Evolutionary conservation across 805 yeast genomes (phyloP), one percentile per base, ranked within the genome.

Genomic region (Teunomyces kruisii): DNA sequence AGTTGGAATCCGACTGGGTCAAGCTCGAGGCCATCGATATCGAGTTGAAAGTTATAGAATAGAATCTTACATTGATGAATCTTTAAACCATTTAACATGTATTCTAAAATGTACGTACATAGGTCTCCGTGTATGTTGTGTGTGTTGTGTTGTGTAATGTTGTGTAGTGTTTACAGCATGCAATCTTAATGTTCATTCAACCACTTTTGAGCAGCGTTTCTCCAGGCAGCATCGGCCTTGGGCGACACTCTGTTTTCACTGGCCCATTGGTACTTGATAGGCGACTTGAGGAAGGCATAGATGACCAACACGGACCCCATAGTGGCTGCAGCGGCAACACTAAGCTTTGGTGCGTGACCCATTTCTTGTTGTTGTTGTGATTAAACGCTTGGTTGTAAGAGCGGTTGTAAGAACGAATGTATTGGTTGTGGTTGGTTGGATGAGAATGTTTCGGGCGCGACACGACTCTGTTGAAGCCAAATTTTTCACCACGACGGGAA

Each of bases 1-100:
- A 94, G 57, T 67, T 91, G 13, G 98, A 94, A 53, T 79, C 86
- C 26, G 97, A 92, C 59, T 83, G 71, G 61, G 48, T 61, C 40
- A 72, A 70, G 48, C 50, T 67, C 27, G 61, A 55, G 42, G 41
- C 14, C 15, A 9, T 26, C n/a, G 59, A 52, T 29, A 39, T 46
- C 10, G 50, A 50, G 24, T 24, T 50, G 43, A 29, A 32, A 14
- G 24, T 32, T n/a, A 40, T 32, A 35, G 38, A 35, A 13, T 35
- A 35, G 38, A 19, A 19, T 22, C 22, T n/a, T 26, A 32, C 35
- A 13, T n/a, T n/a, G n/a, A n/a, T 7, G n/a, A 13, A 14, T 8
- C 3, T 1, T 15, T 32, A 19, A 32, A 32, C 36, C 36, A 32
- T 35, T 10, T 13, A 35, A 22, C 13, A 35, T 35, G 28, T 35